Evolutionary conservation across 2,329 filamentous ascomycete genomes (phyloP).

Genomic region (Colletotrichum sojae): DNA sequence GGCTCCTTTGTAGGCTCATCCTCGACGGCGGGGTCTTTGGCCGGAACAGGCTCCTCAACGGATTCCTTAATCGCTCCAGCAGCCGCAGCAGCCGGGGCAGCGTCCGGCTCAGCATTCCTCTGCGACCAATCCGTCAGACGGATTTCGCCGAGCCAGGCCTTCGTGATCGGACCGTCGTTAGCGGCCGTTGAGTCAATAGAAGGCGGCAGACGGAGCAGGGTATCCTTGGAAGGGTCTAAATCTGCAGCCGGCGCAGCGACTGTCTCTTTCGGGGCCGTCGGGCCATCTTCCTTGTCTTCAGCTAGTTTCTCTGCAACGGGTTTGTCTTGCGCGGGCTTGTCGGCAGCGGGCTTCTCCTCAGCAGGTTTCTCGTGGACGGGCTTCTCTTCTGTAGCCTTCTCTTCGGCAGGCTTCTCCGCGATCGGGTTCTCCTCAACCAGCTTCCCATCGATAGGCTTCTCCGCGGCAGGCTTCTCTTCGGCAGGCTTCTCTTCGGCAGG

Average conservation of each 20-base stretch:
- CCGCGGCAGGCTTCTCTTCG: conserved; percentile 23
- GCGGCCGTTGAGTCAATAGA: conserved; percentile 38
- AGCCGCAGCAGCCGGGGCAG: conserved; percentile 22
- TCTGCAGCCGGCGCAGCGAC: conserved; percentile 39
- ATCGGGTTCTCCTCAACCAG: no score
- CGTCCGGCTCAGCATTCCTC: background rate
- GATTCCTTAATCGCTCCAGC: conserved; percentile 27
- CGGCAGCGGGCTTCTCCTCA: background rate
- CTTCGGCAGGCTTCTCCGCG: conserved; percentile 14
- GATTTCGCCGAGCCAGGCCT: conserved; percentile 44
- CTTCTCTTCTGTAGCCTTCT: conserved; percentile 19
- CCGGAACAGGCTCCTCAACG: conserved; percentile 44
- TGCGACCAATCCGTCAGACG: background rate
- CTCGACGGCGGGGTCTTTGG: conserved; percentile 45
- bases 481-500: conserved; percentile 9
- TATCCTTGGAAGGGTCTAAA: conserved; percentile 41
- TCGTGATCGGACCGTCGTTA: conserved; percentile 43
- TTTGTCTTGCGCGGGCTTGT: background rate
- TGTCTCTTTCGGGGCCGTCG: conserved; percentile 13
- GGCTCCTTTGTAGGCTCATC: conserved; percentile 47
- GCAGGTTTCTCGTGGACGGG: background rate
- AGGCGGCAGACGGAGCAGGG: conserved; percentile 39
- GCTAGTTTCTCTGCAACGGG: background rate
- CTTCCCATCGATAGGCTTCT: background rate
- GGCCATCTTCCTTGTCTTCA: conserved; percentile 31